Base-by-base conservation (phyloP, 768 basidiomycete species). In the Phaffia australis region DNA sequence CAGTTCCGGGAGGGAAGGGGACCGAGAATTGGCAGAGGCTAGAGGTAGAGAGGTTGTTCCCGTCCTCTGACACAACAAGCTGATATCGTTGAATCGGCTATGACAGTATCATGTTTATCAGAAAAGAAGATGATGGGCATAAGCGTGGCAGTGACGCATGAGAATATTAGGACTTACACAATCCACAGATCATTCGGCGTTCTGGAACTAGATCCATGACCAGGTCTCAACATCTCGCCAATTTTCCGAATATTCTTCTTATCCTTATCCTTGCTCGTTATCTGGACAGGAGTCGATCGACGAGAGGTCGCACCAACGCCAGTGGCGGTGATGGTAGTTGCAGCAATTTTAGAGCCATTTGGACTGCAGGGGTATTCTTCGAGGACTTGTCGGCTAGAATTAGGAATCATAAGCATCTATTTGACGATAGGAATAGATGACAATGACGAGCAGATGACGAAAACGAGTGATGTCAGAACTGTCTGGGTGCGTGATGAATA, bases 101-200 rank as follows among this genome's bases (percentile, higher is more conserved):
- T 0, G 29, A 42, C 11, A n/a, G 7, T 15, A 14, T 19, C 57
- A 32, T 52, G 29, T 15, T 48, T 29, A 62, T 54, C 27, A 35
- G 21, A 18, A 50, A 15, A 9, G 30, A 47, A n/a, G 25, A 3
- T 19, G 46, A 48, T 63, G 64, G 52, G 59, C 11, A 30, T 23
- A n/a, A 18, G 19, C 52, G 18, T 25, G 23, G 15, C 27, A 65
- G 32, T 42, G 35, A 42, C 6, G 35, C 35, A 42, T 25, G 30
- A 46, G 27, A 8, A 21, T 21, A 32, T 32, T 7, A 15, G 9
- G 49, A 68, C 76, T 72, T 58, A 75, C 76, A 99, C 89, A 63
- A 93, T 81, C 95, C 95, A 99, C 54, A 91, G 73, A 71, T 99
- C 94, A 73, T 86, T 85, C 79, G 87, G 88, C 42, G 86, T 72